These are phyloP conservation scores for Yarrowia phangngaensis DNA, from an alignment of 805 yeast genomes.

Conservation along the genomic window DNA sequence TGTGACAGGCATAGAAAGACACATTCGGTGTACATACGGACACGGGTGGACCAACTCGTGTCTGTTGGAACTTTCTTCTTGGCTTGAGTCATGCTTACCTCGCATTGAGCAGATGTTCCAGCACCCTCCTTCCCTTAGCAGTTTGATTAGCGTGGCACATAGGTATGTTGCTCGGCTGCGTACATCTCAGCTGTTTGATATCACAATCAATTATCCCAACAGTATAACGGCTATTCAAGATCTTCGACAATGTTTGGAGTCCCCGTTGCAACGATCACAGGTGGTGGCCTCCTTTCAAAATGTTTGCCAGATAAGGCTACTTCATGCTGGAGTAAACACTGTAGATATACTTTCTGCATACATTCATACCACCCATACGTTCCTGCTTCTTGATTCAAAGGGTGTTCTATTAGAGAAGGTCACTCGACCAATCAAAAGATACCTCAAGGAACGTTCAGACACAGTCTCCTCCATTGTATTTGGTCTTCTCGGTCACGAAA, in stretches of 20 bases:
- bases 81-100: conserved; percentile 9
- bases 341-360: conserved; percentile 65
- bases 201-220: conserved; percentile 53
- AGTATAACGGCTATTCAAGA: conserved; percentile 56
- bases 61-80: not conserved
- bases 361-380: conserved; percentile 65
- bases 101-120: conserved; percentile 16
- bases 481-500: conserved; percentile 55
- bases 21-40: not conserved
- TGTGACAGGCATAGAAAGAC: conserved; percentile 1
- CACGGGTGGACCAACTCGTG: conserved; percentile 12
- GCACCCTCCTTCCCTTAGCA: conserved; percentile 13
- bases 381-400: conserved; percentile 74
- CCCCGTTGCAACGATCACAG: conserved; percentile 48
- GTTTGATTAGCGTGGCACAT: conserved; percentile 2
- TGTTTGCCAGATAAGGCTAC: conserved; percentile 46
- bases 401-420: conserved; percentile 80
- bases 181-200: conserved; percentile 54
- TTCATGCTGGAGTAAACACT: conserved; percentile 82
- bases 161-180: conserved; percentile 40
- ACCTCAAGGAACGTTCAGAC: conserved; percentile 70
- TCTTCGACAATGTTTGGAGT: conserved; percentile 50
- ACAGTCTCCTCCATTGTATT: conserved; percentile 64
- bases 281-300: conserved; percentile 51
- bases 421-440: conserved; percentile 67